Base-by-base conservation (phyloP, 1,284 basidiomycete species). In the Pascua guehoae region DNA sequence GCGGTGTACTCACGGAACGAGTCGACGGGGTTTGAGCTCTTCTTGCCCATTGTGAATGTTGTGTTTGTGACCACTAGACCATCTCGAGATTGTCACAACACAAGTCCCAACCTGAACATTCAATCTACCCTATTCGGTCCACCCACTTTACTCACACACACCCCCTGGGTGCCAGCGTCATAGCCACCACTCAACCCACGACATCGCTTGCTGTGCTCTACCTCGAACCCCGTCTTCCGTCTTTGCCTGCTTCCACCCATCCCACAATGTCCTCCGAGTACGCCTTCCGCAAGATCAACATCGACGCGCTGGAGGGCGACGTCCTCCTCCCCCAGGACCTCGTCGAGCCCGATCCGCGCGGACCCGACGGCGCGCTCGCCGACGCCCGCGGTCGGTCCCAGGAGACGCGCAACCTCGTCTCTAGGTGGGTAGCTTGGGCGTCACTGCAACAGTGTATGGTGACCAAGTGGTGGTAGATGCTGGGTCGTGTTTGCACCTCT, bases 271-370 rank as follows among this genome's bases (percentile, higher is more conserved):
- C 71, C 38, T 53, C 53, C 58, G 76, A 87, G 61, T 81, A 79
- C 66, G 84, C 85, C 61, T 96, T 92, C 78, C 83, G 93, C 65
- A 94, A 93, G 79, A 93, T 97, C 79, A 45, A 97, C 78, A 89
- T 97, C 68, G 94, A 98, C 79, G 83, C 82, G 50, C 60, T 75
- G 79, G 95, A 98, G 71, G 94, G 97, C 75, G 95, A 98, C 68
- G 84, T 86, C 15, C 79, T 98, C 14, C 83, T 86, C 47, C 89
- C 93, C 58, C 84, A 83, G 38, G 91, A 97, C 69, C 83, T 98
- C 40, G 92, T 88, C 72, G 88, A 91, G 50, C 83, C 89, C 2
- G 93, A 97, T 73, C 87, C 89, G 12, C 83, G 92, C 57, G 85
- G 86, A 51, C 85, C 91, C 0, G 79, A 83, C 0, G 86, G 89